Evolutionary conservation across 73 alveolate species (phyloP).

Genomic region (Breviolum minutum): DNA sequence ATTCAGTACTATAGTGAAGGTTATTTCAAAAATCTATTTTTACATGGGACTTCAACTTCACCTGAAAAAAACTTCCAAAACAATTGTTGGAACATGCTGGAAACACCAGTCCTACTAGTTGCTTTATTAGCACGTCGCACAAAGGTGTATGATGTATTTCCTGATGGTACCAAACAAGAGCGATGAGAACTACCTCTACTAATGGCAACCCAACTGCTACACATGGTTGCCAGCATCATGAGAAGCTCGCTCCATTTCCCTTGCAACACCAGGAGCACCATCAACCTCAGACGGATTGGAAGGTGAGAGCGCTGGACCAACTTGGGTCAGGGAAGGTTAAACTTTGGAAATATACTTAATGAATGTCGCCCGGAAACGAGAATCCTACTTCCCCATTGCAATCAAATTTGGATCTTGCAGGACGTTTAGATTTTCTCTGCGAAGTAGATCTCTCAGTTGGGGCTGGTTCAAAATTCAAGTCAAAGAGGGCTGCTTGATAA

Average conservation of each 20-base stretch:
- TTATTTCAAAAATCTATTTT: too few relatives aligned
- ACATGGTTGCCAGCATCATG: constrained; percentile 32
- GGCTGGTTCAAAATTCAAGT: background rate
- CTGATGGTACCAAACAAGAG: background rate
- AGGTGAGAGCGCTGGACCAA: too few relatives aligned
- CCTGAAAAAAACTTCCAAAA: background rate
- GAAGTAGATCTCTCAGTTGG: background rate
- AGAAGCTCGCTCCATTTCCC: background rate
- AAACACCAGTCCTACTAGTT: background rate
- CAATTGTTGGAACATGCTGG: too few relatives aligned
- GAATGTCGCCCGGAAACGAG: background rate
- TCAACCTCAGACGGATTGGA: background rate
- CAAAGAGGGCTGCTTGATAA: background rate
- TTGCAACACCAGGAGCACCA: constrained; percentile 13
- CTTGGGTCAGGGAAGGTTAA: background rate
- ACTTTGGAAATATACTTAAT: background rate
- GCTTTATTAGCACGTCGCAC: background rate
- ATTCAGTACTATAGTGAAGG: too few relatives aligned
- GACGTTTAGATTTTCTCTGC: background rate
- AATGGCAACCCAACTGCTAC: background rate
- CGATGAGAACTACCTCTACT: background rate
- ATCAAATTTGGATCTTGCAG: background rate
- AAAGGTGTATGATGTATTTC: background rate
- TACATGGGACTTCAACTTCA: background rate
- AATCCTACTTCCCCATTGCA: constrained; percentile 14